Conservation (phyloP, 192 early-diverging fungal species). For the Coemansia sp. region DNA sequence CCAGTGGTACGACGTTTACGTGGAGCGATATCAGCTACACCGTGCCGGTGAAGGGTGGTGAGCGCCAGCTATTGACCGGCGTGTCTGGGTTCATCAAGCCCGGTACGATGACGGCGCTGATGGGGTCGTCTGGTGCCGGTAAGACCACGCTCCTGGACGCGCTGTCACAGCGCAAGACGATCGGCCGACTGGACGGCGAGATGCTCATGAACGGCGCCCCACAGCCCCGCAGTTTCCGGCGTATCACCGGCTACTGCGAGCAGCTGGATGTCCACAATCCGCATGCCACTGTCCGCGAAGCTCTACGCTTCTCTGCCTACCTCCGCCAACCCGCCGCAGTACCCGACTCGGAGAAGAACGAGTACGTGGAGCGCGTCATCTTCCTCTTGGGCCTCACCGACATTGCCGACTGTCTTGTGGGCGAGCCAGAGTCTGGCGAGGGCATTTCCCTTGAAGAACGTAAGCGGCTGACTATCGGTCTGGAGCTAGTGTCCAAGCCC, state of each 20-base stretch:
- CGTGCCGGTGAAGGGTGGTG: conserved; percentile 58
- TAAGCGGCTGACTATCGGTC: conserved; percentile 83
- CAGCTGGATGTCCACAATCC: conserved; percentile 82
- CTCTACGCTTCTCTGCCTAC: conserved; percentile 63
- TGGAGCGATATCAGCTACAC: conserved; percentile 68
- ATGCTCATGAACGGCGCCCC: conserved; percentile 69
- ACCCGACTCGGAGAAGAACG: conserved; percentile 64
- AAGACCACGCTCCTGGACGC: conserved; percentile 80
- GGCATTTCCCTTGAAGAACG: conserved; percentile 89
- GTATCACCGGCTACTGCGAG: conserved; percentile 80
- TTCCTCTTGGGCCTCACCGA: conserved; percentile 72
- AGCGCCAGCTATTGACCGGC: conserved; percentile 61
- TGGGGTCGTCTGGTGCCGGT: conserved; percentile 70
- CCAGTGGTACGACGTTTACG: conserved; percentile 61
- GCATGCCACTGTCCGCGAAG: conserved; percentile 70
- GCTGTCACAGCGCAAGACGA: conserved; percentile 77
- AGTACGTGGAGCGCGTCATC: conserved; percentile 77
- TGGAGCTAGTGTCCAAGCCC: conserved; percentile 80
- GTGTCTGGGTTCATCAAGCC: conserved; percentile 74
- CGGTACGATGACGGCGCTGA: conserved; percentile 79
- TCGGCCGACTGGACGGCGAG: conserved; percentile 61
- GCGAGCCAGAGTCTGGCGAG: conserved; percentile 66
- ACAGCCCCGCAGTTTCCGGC: conserved; percentile 62
- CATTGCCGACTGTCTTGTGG: conserved; percentile 73
- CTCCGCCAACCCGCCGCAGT: conserved; percentile 71